Evolutionary conservation across 2,329 filamentous ascomycete genomes (phyloP), one percentile per base, ranked within the genome.

Genomic region (Colletotrichum musae): DNA sequence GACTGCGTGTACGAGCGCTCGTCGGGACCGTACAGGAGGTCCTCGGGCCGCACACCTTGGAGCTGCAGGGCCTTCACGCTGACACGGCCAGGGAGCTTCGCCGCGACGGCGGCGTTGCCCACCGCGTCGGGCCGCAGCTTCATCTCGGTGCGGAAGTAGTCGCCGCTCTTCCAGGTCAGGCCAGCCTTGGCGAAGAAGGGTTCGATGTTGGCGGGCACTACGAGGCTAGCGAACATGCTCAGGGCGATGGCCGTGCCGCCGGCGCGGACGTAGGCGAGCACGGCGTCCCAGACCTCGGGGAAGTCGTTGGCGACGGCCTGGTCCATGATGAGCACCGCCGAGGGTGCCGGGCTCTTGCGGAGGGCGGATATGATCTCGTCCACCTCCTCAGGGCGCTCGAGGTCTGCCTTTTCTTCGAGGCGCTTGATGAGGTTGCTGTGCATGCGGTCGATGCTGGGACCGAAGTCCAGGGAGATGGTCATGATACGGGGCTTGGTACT

Each of bases 401-500:
- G 6, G 5, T 18, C 50, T 45, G 43, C 45, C 5, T 26, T 80
- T 15, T 50, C 47, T 6, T 7, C n/a, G 6, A 50, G 15, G 5
- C 18, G 47, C 2, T 5, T 21, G 18, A 50, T 18, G n/a, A 50
- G n/a, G 47, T 6, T 6, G 9, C 16, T n/a, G 47, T 50, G 18
- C 21, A 24, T 50, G n/a, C 18, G 16, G 1, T 50, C 47, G 21
- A 50, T 12, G 21, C 10, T 21, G 47, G 47, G 4, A 5, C 18
- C n/a, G 47, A 18, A 21, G 47, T 21, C 21, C 10, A 50, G 21
- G 6, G 47, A 2, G 47, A 50, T 50, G 47, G 47, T 3, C 47
- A 50, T 1, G 4, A 50, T 12, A 9, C 9, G 21, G 15, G 47
- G 47, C 47, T 50, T 50, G 47, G 47, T n/a, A 6, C n/a, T 12